Base-by-base conservation (phyloP, 352 stramenopile species). In the Globisporangium ultimum region DNA sequence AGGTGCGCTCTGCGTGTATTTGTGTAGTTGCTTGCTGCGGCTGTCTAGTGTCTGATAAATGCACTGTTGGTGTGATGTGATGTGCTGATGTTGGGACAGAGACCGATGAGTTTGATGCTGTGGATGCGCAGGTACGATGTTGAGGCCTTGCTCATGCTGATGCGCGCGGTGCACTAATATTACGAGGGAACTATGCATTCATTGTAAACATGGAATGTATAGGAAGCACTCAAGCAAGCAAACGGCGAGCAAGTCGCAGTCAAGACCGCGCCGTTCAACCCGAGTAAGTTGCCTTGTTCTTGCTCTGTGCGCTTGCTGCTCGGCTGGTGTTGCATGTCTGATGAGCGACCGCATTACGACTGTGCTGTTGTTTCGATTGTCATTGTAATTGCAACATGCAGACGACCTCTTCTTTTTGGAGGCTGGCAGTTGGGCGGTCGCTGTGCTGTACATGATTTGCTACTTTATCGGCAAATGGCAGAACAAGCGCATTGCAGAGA, bases 391-490 rank as follows among this genome's bases (percentile, higher is more conserved):
- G 48, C 7, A 32, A 36, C 28, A 10, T 36, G 28, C 28, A 86
- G 76, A 72, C 45, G 73, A 86, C 38, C 63, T 72, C 48, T 82
- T 85, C 14, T 68, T 65, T 38, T 34, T 88, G 32, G 80, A 92
- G 22, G 67, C 64, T 20, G 66, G 64, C 10, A 80, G 74, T 49
- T 70, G 71, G 68, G 68, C 66, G n/a, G 54, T 88, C 22, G 72
- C 66, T 0, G 60, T 76, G 14, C 55, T 90, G 38, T 90, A 84
- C 60, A 18, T 85, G 45, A 42, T 84, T 43, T 66, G 78, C 55
- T 92, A 79, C 66, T 80, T 89, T 43, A 22, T 88, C 0, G 83
- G 83, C 65, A 87, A 80, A 59, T 72, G 68, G 32, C 70, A 87
- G 65, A 90, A 92, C 68, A 78, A 72, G 41, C 71, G 70, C 38